phyloP scores from a whole-genome alignment of 768 basidiomycete genomes.

The Tubosaeta brunneosetosa region DNA sequence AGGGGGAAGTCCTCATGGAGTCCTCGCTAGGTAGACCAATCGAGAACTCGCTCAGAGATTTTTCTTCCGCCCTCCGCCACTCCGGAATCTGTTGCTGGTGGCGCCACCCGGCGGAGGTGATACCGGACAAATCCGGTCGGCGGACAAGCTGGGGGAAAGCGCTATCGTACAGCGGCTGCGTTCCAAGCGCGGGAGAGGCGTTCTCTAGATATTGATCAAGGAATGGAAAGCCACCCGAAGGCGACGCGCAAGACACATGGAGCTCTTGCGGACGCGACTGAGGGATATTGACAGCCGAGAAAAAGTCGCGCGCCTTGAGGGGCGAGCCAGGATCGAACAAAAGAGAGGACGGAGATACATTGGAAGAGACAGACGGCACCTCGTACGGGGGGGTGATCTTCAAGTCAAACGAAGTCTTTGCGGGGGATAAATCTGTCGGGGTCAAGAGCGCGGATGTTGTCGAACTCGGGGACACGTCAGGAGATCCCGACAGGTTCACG shows the following conservation, averaged over 20 bases:
- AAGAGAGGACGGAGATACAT: conserved; percentile 35
- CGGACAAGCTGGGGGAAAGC: conserved; percentile 26
- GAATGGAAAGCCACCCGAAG: conserved; percentile 34
- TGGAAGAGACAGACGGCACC: conserved; percentile 23
- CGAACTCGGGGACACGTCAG: conserved; percentile 71
- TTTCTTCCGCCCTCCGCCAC: conserved; percentile 41
- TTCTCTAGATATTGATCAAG: conserved; percentile 54
- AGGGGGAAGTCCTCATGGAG: conserved; percentile 24
- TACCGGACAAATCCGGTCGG: conserved; percentile 11
- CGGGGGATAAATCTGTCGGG: conserved; percentile 70
- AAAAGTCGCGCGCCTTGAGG: conserved; percentile 28
- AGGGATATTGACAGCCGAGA: conserved; percentile 22
- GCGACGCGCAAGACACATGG: conserved; percentile 11
- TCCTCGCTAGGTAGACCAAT: conserved; percentile 26
- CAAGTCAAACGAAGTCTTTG: conserved; percentile 50
- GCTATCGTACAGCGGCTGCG: conserved; percentile 33
- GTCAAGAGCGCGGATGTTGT: conserved; percentile 68
- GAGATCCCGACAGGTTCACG: conserved; percentile 41
- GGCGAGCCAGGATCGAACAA: conserved; percentile 43
- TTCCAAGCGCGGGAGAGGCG: conserved; percentile 35
- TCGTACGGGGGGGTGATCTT: conserved; percentile 55
- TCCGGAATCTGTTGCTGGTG: conserved; percentile 34
- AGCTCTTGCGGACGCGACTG: conserved; percentile 24
- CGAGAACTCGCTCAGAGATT: conserved; percentile 18
- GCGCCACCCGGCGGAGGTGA: conserved; percentile 19